Base-by-base conservation (phyloP, 805 yeast genomes). In the Wickerhamiella siamensis region DNA sequence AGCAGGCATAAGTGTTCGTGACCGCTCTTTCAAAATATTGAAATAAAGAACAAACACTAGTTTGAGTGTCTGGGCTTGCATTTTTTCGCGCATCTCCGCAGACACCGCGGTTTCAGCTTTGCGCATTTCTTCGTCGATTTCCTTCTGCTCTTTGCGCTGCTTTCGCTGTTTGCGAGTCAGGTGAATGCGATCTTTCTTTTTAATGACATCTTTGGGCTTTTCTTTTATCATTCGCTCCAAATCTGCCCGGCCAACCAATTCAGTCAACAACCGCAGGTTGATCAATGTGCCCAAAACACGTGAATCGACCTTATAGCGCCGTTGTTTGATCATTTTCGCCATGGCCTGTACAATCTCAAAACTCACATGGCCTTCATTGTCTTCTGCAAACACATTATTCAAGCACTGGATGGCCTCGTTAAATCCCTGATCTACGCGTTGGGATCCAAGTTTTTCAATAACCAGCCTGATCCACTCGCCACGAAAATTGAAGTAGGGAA, bases 131-230 rank as follows among this genome's bases (percentile, higher is more conserved):
- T 82, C 83, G 47, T 88, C 97, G 45, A 91, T 88, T 50, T 70
- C 75, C 52, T 80, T 82, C 53, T 79, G 68, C 56, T 88, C 97
- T 58, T 87, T 87, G 48, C 94, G 72, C 16, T 75, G 79, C 54
- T 91, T 91, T 52, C 82, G 71, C 61, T 88, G 88, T 60, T 81
- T 81, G 58, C 88, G 88, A n/a, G 94, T 77, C 39, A 88, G 63
- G 65, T 87, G 94, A 3, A 83, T 84, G 51, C 95, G 70, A 58
- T 91, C 94, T 59, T 86, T 83, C 66, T 87, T 88, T 56, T 73
- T 76, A 54, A 79, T 80, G 4, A 63, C 61, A 32, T 61, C 65
- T 8, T 63, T 61, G 15, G 61, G 61, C 20, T 63, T 68, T 36
- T 67, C 69, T 31, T 69, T 72, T 21, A 58, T 69, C 20, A 64